A percentile compares a stretch with the other conserved stretches of the same genome.
Conservation (phyloP, 2,329 filamentous ascomycete genomes). For the Fusarium pseudocircinatum region DNA sequence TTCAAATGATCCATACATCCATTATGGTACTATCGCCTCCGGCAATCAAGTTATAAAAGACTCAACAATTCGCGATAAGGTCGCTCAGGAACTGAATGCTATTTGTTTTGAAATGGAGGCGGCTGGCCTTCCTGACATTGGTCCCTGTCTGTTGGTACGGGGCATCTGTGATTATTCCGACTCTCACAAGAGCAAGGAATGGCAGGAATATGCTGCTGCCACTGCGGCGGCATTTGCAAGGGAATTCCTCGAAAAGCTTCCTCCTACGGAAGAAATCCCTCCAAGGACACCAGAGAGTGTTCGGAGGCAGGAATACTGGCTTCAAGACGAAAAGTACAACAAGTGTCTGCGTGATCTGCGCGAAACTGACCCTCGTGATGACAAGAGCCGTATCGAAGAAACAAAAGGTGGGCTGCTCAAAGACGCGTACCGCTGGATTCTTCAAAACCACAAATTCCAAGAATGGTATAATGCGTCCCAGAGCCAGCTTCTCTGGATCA, state of each 20-base stretch:
- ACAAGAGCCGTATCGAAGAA: background rate
- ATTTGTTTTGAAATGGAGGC: background rate
- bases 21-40: background rate
- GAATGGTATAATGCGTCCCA: background rate
- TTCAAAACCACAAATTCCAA: accelerated
- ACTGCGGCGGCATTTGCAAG: background rate
- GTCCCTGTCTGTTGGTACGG: background rate
- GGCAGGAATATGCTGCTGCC: background rate
- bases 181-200: background rate
- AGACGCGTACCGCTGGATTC: background rate
- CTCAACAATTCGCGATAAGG: accelerated
- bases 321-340: background rate
- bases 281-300: accelerated
- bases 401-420: accelerated
- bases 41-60: background rate
- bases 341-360: conserved; percentile 24
- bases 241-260: background rate
- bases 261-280: accelerated
- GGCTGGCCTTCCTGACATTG: background rate
- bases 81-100: accelerated
- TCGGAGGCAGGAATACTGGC: accelerated
- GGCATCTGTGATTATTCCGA: background rate
- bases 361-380: background rate
- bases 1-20: background rate
- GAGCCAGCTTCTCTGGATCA: background rate